Percentiles rank a stretch among this genome's conserved stretches.
These are phyloP conservation scores for Argentina anserina DNA, from an alignment of 306 rosid species.

Conservation along the genomic window DNA sequence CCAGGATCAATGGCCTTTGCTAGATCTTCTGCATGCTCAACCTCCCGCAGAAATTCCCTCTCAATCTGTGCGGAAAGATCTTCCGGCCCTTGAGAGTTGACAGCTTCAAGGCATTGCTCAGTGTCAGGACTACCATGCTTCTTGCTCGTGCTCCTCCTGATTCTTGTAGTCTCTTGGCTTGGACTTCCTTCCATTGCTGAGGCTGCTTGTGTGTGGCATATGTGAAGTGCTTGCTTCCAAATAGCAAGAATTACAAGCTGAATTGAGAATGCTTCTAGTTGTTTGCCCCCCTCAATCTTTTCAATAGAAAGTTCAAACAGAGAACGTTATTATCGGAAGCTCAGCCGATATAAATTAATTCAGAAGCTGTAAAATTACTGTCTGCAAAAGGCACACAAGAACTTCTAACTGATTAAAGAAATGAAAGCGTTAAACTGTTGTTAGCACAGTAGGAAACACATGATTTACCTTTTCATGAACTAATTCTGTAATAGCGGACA, in stretches of 20 bases:
- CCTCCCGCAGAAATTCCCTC: conserved; percentile 77
- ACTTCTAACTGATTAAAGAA: not conserved
- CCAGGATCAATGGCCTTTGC: conserved; percentile 87
- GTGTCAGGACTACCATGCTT: conserved; percentile 49
- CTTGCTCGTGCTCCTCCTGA: conserved; percentile 61
- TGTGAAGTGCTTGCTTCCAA: conserved; percentile 96
- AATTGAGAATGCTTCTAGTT: conserved; percentile 87
- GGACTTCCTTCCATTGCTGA: conserved; percentile 99
- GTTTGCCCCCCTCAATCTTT: conserved; percentile 68
- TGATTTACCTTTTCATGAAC: conserved; percentile 71
- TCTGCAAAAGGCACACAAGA: not conserved
- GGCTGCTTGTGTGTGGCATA: conserved; percentile 98
- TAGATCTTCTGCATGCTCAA: conserved; percentile 86
- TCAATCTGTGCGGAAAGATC: conserved; percentile 67
- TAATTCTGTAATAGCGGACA: conserved; percentile 68
- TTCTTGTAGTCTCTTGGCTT: conserved; percentile 63
- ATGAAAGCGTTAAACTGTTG: not conserved
- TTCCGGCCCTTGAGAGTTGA: conserved; percentile 44
- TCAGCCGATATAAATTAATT: not conserved
- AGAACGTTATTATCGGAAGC: conserved; percentile 5
- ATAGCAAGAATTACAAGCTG: conserved; percentile 98
- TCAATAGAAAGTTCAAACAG: not conserved
- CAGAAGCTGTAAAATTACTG: not conserved
- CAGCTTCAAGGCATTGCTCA: conserved; percentile 49
- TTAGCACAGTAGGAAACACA: conserved; percentile 5